phyloP scores from a whole-genome alignment of 75 land plant genomes.

The Larix kaempferi region DNA sequence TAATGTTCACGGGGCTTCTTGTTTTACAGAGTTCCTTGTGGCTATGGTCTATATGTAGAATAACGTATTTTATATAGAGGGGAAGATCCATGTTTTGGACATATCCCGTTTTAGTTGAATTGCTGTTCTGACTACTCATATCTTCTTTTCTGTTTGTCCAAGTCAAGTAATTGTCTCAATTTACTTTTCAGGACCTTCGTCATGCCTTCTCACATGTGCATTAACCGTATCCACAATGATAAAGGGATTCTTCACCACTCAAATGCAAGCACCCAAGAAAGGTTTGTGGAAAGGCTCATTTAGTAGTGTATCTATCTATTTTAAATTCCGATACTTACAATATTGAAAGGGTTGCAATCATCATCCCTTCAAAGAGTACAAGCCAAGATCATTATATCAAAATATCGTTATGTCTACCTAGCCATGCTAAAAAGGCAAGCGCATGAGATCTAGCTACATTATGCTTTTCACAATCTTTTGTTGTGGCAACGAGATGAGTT shows the following conservation, averaged over 20 bases:
- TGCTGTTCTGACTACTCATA: background rate
- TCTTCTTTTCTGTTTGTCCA: background rate
- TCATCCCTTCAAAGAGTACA: too few species aligned
- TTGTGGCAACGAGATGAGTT: too few species aligned
- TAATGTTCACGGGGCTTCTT: background rate
- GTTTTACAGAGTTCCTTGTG: background rate
- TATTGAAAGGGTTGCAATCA: background rate
- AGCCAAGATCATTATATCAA: too few species aligned
- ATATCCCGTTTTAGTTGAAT: background rate
- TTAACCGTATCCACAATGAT: conserved; percentile 71
- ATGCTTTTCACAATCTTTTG: too few species aligned
- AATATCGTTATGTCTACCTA: too few species aligned
- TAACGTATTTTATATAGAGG: background rate
- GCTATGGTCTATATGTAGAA: background rate
- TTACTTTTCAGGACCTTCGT: conserved; percentile 72
- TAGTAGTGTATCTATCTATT: background rate
- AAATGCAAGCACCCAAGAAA: conserved; percentile 42
- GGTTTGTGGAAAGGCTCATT: conserved; percentile 25
- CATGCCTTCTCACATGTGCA: conserved; percentile 93
- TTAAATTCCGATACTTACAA: background rate
- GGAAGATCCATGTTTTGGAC: background rate
- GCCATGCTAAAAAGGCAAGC: too few species aligned
- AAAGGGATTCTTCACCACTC: conserved; percentile 48
- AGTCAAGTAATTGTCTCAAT: background rate
- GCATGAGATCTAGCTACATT: too few species aligned